Evolutionary conservation across 371 early-diverging fungal species (phyloP).

Genomic region (Circinella minor): DNA sequence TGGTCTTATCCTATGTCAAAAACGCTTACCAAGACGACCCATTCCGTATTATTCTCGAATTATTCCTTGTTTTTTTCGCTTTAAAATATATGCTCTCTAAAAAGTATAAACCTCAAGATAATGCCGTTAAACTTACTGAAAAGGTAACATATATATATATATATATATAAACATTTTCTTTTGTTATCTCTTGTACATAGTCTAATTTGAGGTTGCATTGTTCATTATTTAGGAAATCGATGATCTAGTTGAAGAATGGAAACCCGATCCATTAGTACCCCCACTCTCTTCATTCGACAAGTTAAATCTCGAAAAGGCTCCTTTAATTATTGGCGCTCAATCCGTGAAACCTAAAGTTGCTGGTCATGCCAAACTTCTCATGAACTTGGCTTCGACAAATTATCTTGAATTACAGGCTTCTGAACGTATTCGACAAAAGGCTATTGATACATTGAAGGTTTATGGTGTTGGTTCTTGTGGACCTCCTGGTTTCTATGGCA

Average conservation of each 20-base stretch:
- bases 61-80: constrained; percentile 86
- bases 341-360: constrained; percentile 61
- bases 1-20: constrained; percentile 83
- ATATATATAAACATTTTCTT: not conserved
- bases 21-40: constrained; percentile 97
- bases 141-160: constrained; percentile 56
- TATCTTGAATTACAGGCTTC: constrained; percentile 83
- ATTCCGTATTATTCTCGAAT: constrained; percentile 87
- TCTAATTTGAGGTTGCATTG: too few relatives aligned
- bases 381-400: constrained; percentile 90
- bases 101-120: constrained; percentile 84
- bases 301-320: constrained; percentile 79
- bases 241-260: constrained; percentile 95
- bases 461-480: constrained; percentile 99
- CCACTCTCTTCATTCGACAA: constrained; percentile 72
- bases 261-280: constrained; percentile 95
- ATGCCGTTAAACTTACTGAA: constrained; percentile 82
- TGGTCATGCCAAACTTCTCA: constrained; percentile 58
- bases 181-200: not conserved
- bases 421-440: constrained; percentile 82
- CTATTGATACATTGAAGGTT: constrained; percentile 86
- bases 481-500: constrained; percentile 99
- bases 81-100: constrained; percentile 87
- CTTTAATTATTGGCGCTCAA: constrained; percentile 74
- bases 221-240: constrained; percentile 77